Evolutionary conservation across 169 alveolate species (phyloP), one percentile per base, ranked within the genome.

Genomic region (Sarcocystis neurona): DNA sequence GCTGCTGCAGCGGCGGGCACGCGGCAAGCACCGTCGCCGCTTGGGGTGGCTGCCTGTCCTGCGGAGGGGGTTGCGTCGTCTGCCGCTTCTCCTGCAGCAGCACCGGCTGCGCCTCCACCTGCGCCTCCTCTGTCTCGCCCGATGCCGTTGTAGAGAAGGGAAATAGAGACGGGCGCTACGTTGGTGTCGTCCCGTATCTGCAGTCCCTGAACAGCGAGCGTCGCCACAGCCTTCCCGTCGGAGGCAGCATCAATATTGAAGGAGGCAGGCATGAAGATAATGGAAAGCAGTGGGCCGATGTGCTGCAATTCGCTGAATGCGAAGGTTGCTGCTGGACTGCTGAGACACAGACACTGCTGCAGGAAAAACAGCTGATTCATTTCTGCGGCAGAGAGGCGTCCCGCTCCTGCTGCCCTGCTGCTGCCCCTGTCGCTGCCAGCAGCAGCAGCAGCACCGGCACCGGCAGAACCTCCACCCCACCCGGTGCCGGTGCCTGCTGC

Each of bases 111-210:
- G 41, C 39, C 39, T 18, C 47, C 50, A 3, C n/a, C 37, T 3
- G 89, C 0, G 89, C 37, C 68, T 0, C 30, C 56, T 79, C 41
- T 0, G 34, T 8, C 56, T 47, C 87, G 8, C 80, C 90, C 72
- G 48, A 47, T 39, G n/a, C 90, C 90, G 2, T 39, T n/a, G 77
- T 70, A 85, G 48, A 85, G 63, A 2, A 53, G 53, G 56, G 80
- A 85, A 43, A 85, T 79, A 44, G 75, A 70, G 70, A 85, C 58
- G 34, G 90, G 90, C 20, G 90, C 90, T 2, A 85, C 70, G 60
- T 85, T 85, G 41, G 90, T 85, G 48, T 85, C 90, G 77, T 85
- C 90, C 0, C 90, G 53, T 2, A 85, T 5, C 85, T 47, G 63
- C 0, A 74, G 63, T 10, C 90, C 85, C 30, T 70, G 46, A n/a